These are phyloP conservation scores for Rosa multiflora DNA, from an alignment of 306 rosid genomes.

Conservation along the genomic window DNA sequence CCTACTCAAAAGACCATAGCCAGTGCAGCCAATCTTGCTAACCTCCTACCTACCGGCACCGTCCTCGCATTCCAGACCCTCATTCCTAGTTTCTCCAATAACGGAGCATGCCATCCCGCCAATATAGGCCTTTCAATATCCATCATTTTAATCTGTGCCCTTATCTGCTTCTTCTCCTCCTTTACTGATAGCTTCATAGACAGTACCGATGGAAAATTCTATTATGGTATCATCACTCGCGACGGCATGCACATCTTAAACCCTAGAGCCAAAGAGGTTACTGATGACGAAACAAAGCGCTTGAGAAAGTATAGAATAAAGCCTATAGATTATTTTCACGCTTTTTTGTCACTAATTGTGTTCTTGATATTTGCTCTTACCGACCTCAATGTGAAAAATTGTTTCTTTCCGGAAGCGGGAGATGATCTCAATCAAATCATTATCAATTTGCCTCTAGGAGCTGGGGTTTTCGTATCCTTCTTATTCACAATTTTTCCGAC, in stretches of 20 bases:
- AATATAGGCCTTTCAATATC: constrained; percentile 28
- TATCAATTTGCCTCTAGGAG: constrained; percentile 37
- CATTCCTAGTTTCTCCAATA: constrained; percentile 42
- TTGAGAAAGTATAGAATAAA: constrained; percentile 10
- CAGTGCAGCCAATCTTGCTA: constrained; percentile 34
- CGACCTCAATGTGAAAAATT: constrained; percentile 36
- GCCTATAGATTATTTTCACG: constrained; percentile 35
- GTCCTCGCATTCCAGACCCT: constrained; percentile 40
- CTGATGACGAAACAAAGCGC: not conserved
- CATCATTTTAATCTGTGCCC: constrained; percentile 18
- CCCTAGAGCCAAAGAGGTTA: not conserved
- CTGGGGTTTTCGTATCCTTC: constrained; percentile 36
- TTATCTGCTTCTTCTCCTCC: constrained; percentile 33
- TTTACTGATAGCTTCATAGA: constrained; percentile 35
- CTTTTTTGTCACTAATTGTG: constrained; percentile 33
- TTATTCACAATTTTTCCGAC: constrained; percentile 47
- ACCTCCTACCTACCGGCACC: constrained; percentile 44
- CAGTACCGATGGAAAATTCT: constrained; percentile 10
- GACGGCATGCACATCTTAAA: constrained; percentile 29
- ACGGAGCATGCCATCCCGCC: constrained; percentile 31
- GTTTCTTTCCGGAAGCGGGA: constrained; percentile 32
- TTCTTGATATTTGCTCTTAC: constrained; percentile 48
- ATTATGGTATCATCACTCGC: constrained; percentile 32
- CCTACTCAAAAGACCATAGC: constrained; percentile 25
- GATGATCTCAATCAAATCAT: constrained; percentile 4